phyloP scores from a whole-genome alignment of 345 rosid species.

The Eucalyptus dawsonii region DNA sequence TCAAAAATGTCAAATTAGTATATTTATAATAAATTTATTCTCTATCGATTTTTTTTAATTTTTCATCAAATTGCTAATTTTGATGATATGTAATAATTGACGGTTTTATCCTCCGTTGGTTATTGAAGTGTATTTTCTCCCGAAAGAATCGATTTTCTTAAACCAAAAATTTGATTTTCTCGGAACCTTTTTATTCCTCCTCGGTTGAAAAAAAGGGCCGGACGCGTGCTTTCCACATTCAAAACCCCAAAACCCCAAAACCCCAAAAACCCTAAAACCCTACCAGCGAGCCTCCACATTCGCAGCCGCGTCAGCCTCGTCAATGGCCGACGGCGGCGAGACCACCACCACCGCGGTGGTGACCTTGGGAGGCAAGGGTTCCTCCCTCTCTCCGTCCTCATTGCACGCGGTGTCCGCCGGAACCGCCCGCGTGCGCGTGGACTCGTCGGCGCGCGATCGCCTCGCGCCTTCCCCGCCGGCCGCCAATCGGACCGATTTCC shows the following conservation, averaged over 20 bases:
- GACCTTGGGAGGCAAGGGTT: slow-evolving; percentile 17
- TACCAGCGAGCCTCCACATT: not conserved
- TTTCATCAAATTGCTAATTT: too few relatives aligned
- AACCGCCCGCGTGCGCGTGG: slow-evolving; percentile 27
- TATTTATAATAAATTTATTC: too few relatives aligned
- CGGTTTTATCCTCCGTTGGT: not conserved
- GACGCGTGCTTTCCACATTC: not conserved
- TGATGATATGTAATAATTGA: too few relatives aligned
- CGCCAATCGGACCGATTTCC: not conserved
- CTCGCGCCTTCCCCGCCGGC: not conserved
- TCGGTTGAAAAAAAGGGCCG: not conserved
- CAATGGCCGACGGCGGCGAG: not conserved
- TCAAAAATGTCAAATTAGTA: too few relatives aligned
- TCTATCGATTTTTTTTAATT: accelerated
- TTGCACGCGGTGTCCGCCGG: slow-evolving; percentile 32
- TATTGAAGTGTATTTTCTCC: not conserved
- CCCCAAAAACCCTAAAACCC: not conserved
- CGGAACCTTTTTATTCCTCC: not conserved
- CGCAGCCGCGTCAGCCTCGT: not conserved
- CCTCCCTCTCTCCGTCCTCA: slow-evolving; percentile 35
- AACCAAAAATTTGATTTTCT: too few relatives aligned
- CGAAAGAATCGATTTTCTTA: not conserved
- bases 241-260: not conserved
- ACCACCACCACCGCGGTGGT: not conserved
- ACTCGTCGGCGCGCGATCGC: slow-evolving; percentile 42